Conservation (phyloP, 2,329 filamentous ascomycete species). For the Fonsecaea multimorphosa region DNA sequence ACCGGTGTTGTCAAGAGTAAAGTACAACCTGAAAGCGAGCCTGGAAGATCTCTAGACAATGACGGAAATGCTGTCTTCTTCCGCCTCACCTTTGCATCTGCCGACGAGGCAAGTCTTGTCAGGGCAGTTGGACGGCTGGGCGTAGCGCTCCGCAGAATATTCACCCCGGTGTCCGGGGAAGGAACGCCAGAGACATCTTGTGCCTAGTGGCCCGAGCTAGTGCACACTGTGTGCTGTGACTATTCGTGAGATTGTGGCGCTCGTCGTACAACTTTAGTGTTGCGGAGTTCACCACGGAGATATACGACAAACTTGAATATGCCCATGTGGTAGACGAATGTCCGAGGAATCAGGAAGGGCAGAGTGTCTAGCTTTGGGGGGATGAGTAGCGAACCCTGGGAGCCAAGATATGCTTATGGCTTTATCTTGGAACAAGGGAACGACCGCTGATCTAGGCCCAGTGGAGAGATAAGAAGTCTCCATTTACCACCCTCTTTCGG, state of each 20-base stretch:
- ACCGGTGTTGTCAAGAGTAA: neutral
- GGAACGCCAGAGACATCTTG: neutral
- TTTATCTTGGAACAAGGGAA: neutral
- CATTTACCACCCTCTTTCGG: neutral
- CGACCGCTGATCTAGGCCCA: neutral
- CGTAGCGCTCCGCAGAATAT: neutral
- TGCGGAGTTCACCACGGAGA: neutral
- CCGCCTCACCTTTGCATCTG: neutral
- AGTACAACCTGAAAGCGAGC: neutral
- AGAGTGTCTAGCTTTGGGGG: neutral
- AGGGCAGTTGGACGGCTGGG: neutral
- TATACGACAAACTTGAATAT: neutral
- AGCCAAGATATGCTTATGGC: neutral
- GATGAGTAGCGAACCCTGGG: neutral
- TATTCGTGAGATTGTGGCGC: neutral
- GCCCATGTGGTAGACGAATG: neutral
- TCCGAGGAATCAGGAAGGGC: neutral
- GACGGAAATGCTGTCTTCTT: neutral
- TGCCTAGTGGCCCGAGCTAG: neutral
- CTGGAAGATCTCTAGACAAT: neutral
- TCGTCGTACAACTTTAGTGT: neutral
- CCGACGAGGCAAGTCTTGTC: neutral
- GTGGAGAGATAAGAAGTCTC: neutral
- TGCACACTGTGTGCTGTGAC: neutral
- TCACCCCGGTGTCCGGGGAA: neutral